A percentile compares a stretch with the other conserved stretches of the same genome.
phyloP scores from a whole-genome alignment of 1,139 yeast genomes.

The Kurtzmaniella natalensis region DNA sequence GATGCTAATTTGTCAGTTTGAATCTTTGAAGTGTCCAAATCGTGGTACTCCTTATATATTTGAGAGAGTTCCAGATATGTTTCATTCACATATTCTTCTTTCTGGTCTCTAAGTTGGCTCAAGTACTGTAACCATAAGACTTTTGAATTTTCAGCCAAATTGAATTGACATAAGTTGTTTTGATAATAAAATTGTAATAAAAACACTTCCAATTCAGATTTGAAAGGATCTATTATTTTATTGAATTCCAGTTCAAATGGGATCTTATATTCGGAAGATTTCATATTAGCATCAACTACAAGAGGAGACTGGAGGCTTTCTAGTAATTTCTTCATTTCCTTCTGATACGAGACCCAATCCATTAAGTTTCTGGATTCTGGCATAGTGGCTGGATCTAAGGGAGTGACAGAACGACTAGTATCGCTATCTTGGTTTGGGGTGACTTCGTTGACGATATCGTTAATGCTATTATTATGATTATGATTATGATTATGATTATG shows the following conservation, averaged over 20 bases:
- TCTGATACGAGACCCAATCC: constrained; percentile 25
- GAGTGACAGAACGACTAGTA: too few species aligned
- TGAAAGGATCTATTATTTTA: constrained; percentile 21
- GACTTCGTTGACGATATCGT: too few species aligned
- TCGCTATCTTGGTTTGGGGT: too few species aligned
- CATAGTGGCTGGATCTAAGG: too few species aligned
- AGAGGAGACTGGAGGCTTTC: constrained; percentile 32
- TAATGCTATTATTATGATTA: too few species aligned
- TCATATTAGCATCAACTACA: constrained; percentile 24
- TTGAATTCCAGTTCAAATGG: constrained; percentile 31
- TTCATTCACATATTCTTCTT: constrained; percentile 20
- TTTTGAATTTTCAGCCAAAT: constrained; percentile 22
- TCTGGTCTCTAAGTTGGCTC: constrained; percentile 18
- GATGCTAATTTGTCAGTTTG: constrained; percentile 15
- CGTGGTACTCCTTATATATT: constrained; percentile 23
- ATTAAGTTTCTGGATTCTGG: too few species aligned
- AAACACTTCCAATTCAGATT: constrained; percentile 21
- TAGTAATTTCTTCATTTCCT: constrained; percentile 24
- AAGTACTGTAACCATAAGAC: constrained; percentile 34
- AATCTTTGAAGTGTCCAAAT: constrained; percentile 14
- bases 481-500: too few species aligned
- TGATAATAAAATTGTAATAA: constrained; percentile 30
- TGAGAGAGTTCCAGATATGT: constrained; percentile 22
- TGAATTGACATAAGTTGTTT: constrained; percentile 18
- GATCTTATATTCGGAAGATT: constrained; percentile 13